Conservation (phyloP, 768 basidiomycete species). For the Lanmaoa pseudosensibilis region DNA sequence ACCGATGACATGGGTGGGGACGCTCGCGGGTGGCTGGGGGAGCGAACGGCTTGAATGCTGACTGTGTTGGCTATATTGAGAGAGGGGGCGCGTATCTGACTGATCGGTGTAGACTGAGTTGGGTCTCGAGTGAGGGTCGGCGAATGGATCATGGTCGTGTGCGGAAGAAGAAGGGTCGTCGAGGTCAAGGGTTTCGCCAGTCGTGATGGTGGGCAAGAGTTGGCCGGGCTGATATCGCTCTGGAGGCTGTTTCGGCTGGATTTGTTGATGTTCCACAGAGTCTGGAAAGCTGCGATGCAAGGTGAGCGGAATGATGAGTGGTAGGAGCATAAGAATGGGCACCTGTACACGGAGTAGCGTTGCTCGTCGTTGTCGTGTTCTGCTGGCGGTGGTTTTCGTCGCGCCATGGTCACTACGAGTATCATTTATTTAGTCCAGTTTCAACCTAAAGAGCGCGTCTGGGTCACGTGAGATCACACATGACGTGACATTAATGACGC, state of each 20-base stretch:
- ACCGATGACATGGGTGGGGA: conserved; percentile 18
- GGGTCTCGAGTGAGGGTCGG: conserved; percentile 29
- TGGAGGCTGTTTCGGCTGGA: conserved; percentile 11
- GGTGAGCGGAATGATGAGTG: neutral
- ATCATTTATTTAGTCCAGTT: neutral
- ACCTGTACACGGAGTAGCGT: conserved; percentile 7
- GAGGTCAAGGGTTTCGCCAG: conserved; percentile 62
- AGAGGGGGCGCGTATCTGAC: conserved; percentile 27
- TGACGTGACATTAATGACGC: conserved; percentile 21
- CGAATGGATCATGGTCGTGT: conserved; percentile 34
- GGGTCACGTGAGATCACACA: conserved; percentile 16
- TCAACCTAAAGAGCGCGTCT: conserved; percentile 9
- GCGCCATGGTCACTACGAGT: conserved; percentile 10
- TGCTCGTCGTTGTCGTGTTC: conserved; percentile 2
- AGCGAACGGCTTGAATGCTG: conserved; percentile 32
- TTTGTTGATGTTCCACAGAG: conserved; percentile 1
- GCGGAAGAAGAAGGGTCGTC: conserved; percentile 35
- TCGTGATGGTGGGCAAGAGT: conserved; percentile 58
- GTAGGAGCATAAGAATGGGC: neutral
- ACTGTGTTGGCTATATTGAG: conserved; percentile 42
- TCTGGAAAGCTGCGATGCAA: conserved; percentile 7
- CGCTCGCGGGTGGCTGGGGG: conserved; percentile 23
- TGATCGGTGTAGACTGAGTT: conserved; percentile 27
- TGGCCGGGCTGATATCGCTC: conserved; percentile 62
- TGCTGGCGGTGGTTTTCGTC: conserved; percentile 25